Conservation (phyloP, 805 yeast genomes). For the Pichia cabralensis region DNA sequence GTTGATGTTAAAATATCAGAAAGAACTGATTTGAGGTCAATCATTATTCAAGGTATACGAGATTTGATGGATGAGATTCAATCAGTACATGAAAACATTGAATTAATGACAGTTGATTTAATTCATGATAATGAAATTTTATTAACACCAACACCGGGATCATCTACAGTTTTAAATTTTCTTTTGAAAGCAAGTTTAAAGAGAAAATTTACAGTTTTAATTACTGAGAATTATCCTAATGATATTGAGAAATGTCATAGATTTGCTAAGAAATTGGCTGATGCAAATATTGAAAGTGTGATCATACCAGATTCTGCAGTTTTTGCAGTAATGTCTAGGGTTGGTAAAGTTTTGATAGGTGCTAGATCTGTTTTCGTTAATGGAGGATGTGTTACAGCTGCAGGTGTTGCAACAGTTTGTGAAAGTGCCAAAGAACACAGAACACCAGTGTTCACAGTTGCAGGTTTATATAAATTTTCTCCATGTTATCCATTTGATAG, state of each 20-base stretch:
- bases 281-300: constrained; percentile 80
- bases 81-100: constrained; percentile 83
- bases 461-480: constrained; percentile 87
- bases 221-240: constrained; percentile 89
- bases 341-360: constrained; percentile 91
- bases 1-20: constrained; percentile 14
- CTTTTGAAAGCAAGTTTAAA: constrained; percentile 78
- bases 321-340: constrained; percentile 93
- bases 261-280: constrained; percentile 71
- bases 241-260: constrained; percentile 66
- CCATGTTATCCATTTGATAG: constrained; percentile 88
- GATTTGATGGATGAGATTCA: constrained; percentile 87
- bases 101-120: constrained; percentile 82
- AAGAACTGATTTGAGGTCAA: constrained; percentile 62
- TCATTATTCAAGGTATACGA: constrained; percentile 84
- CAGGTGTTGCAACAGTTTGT: constrained; percentile 89
- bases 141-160: constrained; percentile 90
- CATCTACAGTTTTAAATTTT: constrained; percentile 81
- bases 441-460: constrained; percentile 94
- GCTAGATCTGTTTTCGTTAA: constrained; percentile 89
- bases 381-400: constrained; percentile 84
- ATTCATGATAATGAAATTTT: constrained; percentile 85
- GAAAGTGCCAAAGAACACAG: constrained; percentile 92
- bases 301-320: constrained; percentile 89
- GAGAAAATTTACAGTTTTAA: constrained; percentile 84